Conservation (phyloP, 192 early-diverging fungal genomes). For the Coemansia sp. region DNA sequence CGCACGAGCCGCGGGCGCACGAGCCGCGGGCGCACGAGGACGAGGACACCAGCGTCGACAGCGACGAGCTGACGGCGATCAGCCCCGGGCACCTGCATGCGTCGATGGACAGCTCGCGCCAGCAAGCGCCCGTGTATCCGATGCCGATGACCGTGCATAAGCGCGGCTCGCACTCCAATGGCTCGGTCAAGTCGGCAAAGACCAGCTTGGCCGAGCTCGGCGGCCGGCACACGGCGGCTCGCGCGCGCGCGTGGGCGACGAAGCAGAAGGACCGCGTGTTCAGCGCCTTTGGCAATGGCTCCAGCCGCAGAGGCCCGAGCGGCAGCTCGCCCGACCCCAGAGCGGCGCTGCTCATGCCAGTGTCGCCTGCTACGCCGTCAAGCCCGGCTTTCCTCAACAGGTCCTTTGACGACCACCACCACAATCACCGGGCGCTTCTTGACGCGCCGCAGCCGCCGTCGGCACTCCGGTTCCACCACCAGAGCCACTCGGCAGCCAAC, state of each 20-base stretch:
- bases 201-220: constrained; percentile 27
- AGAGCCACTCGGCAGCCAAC: constrained; percentile 32
- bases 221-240: constrained; percentile 46
- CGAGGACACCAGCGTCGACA: constrained; percentile 8
- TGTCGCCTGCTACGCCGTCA: constrained; percentile 12
- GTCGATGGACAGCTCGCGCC: background rate
- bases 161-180: constrained; percentile 37
- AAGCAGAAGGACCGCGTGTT: constrained; percentile 43
- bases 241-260: constrained; percentile 50
- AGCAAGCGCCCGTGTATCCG: constrained; percentile 3
- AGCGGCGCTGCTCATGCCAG: background rate
- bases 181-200: constrained; percentile 11
- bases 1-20: background rate
- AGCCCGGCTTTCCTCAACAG: background rate
- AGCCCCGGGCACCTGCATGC: background rate
- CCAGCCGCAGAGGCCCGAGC: constrained; percentile 5
- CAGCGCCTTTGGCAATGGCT: constrained; percentile 30
- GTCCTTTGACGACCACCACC: constrained; percentile 12
- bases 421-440: background rate
- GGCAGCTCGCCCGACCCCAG: background rate
- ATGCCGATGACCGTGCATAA: constrained; percentile 8
- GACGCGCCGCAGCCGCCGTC: constrained; percentile 20
- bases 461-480: constrained; percentile 34
- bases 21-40: background rate
- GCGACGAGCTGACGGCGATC: background rate